phyloP scores from a whole-genome alignment of 495 filamentous ascomycete genomes.

The Neurospora sp. region DNA sequence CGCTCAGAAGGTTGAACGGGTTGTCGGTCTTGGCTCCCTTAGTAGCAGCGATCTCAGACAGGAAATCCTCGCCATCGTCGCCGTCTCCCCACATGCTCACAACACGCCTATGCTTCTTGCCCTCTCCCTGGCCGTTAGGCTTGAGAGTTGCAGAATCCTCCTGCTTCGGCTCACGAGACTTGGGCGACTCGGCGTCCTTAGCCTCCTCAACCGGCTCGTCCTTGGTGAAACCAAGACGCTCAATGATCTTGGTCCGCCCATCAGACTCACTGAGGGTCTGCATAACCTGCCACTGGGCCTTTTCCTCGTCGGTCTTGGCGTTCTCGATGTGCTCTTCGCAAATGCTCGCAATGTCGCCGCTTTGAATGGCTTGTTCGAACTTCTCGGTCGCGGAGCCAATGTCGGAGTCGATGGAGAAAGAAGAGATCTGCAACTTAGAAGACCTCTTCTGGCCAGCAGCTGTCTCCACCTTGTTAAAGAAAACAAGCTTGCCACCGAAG shows the following conservation, averaged over 20 bases:
- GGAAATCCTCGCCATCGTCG: slow-evolving; percentile 72
- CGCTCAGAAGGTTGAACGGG: slow-evolving; percentile 58
- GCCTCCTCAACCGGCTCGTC: slow-evolving; percentile 33
- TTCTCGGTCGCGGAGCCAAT: slow-evolving; percentile 74
- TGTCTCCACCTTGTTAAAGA: slow-evolving; percentile 49
- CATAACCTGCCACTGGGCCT: slow-evolving; percentile 90
- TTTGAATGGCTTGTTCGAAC: slow-evolving; percentile 75
- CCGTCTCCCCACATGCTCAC: slow-evolving; percentile 45
- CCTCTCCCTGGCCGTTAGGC: slow-evolving; percentile 19
- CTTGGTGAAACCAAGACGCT: slow-evolving; percentile 77
- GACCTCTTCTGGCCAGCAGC: slow-evolving; percentile 49
- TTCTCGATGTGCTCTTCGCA: slow-evolving; percentile 67
- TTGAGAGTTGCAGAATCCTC: slow-evolving; percentile 29
- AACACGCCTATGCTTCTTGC: slow-evolving; percentile 31
- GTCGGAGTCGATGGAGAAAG: slow-evolving; percentile 77
- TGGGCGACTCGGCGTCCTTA: slow-evolving; percentile 2
- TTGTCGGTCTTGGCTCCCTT: slow-evolving; percentile 43
- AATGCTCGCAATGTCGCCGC: slow-evolving; percentile 65
- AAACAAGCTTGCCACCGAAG: slow-evolving; percentile 88
- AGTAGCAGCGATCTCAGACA: slow-evolving; percentile 56
- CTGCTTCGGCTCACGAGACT: slow-evolving; percentile 23
- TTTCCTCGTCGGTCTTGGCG: slow-evolving; percentile 78
- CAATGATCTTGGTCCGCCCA: slow-evolving; percentile 67
- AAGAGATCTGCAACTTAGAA: slow-evolving; percentile 74
- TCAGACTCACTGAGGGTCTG: slow-evolving; percentile 76